Evolutionary conservation across 495 filamentous ascomycete genomes (phyloP).

Genomic region (Amniculicola lignicola): DNA sequence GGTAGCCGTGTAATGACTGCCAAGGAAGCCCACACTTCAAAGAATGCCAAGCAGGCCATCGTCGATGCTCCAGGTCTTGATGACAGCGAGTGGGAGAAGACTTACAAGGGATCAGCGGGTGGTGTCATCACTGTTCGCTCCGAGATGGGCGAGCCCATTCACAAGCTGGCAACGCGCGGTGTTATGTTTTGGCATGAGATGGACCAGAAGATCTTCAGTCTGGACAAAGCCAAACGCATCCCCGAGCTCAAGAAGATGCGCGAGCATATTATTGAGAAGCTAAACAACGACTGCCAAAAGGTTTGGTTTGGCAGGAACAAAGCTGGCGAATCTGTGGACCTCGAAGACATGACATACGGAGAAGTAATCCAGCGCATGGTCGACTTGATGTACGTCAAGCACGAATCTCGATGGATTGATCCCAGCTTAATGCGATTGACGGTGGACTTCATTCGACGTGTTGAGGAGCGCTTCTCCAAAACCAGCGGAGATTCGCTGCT

Average conservation of each 20-base stretch:
- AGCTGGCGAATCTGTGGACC: slow-evolving; percentile 77
- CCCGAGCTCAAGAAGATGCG: slow-evolving; percentile 88
- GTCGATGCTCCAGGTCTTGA: slow-evolving; percentile 84
- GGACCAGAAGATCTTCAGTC: slow-evolving; percentile 94
- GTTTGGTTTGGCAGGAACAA: slow-evolving; percentile 96
- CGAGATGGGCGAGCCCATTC: slow-evolving; percentile 98
- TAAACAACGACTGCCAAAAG: slow-evolving; percentile 98
- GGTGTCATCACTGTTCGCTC: slow-evolving; percentile 96
- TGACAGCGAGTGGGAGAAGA: slow-evolving; percentile 92
- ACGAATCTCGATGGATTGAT: slow-evolving; percentile 93
- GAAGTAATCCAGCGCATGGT: slow-evolving; percentile 94
- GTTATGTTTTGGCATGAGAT: slow-evolving; percentile 96
- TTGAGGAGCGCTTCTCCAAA: slow-evolving; percentile 83
- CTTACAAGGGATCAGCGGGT: slow-evolving; percentile 86
- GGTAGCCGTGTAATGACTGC: slow-evolving; percentile 93
- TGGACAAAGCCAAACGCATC: slow-evolving; percentile 91
- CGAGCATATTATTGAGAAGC: slow-evolving; percentile 93
- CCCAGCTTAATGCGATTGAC: slow-evolving; percentile 74
- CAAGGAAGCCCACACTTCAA: slow-evolving; percentile 91
- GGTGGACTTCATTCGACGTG: slow-evolving; percentile 89
- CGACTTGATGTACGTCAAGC: slow-evolving; percentile 92
- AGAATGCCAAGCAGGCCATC: slow-evolving; percentile 92
- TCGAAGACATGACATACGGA: slow-evolving; percentile 96
- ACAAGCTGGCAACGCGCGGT: slow-evolving; percentile 94
- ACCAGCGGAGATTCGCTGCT: slow-evolving; percentile 69